phyloP scores from a whole-genome alignment of 78 protist genomes.

The Dictyostelium discoideum region dicty_2.7 NC_007088.5:4984001-4984500 shows the following conservation, averaged over 20 bases:
- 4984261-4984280: background rate
- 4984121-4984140: background rate
- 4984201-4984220: background rate
- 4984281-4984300: conserved; percentile 7
- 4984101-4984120: background rate
- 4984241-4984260: background rate
- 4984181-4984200: background rate
- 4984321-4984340: background rate
- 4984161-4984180: background rate
- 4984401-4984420: background rate
- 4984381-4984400: too few species aligned
- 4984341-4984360: background rate
- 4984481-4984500: background rate
- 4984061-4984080: conserved; percentile 4
- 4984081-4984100: background rate
- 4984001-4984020: background rate
- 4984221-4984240: background rate
- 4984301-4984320: conserved; percentile 7
- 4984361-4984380: too few species aligned
- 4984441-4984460: conserved; percentile 1
- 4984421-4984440: conserved; percentile 10
- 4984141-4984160: background rate
- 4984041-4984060: background rate
- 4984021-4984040: background rate
- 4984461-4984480: background rate